Evolutionary conservation across 768 basidiomycete species (phyloP), one percentile per base, ranked within the genome.

Genomic region (Pleurotus eryngii): DNA sequence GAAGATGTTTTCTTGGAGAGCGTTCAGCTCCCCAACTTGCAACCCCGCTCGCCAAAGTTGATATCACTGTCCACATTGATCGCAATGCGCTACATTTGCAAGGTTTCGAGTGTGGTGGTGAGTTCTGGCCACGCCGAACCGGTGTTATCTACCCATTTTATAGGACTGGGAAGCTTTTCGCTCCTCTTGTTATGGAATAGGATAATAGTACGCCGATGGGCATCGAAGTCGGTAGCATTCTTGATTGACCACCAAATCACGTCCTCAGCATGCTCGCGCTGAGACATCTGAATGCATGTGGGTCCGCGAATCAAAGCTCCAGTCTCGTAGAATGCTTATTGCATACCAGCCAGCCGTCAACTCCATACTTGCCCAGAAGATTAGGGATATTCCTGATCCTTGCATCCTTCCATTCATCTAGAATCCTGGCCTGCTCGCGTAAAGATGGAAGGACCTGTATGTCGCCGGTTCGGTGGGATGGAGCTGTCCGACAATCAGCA

Each of bases 231-330:
- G 6, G 79, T 80, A 6, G 79, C 70, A 49, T 77, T 74, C 57
- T 80, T 78, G 47, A 81, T 68, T 4, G 81, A 76, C 71, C 77
- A 75, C 75, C 81, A 82, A 12, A 79, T 68, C 5, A 80, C 78
- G 61, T 83, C 81, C 57, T 83, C 81, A 2, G 80, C 80, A 59
- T 81, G 78, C 60, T 83, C 81, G 38, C 78, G 70, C 68, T 78
- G 75, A 54, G 67, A 69, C 63, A 78, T 72, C 78, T 81, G 62
- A 35, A 43, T 49, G 18, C 12, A 12, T 3, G 12, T 24, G 43
- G 24, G 30, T 3, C 7, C 30, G 30, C 7, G 30, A 35, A 11
- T 35, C 30, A 35, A 35, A 46, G 47, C 22, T 14, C 39, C 27
- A 15, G 15, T 26, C 17, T 37, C 39, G 0, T 12, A 22, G 39